phyloP scores from a whole-genome alignment of 352 stramenopile species.

The Pythium utonaiense region DNA sequence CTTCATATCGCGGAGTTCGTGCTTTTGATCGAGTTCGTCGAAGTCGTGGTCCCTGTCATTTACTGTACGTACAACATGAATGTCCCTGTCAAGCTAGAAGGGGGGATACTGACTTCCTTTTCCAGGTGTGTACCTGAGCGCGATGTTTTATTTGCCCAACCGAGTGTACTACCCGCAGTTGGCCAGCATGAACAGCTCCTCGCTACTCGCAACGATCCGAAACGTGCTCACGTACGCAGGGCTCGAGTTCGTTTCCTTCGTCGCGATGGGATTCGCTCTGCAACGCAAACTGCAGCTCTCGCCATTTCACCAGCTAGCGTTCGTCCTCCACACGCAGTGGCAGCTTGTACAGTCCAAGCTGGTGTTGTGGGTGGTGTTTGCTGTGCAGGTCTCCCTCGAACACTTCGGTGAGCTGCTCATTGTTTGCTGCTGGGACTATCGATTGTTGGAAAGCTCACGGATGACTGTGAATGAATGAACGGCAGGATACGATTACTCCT shows the following conservation, averaged over 20 bases:
- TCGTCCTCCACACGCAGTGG: background rate
- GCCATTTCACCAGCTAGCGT: background rate
- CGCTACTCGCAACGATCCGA: background rate
- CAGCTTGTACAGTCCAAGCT: background rate
- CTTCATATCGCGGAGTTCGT: slow-evolving; percentile 21
- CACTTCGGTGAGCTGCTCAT: background rate
- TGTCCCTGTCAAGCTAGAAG: no score
- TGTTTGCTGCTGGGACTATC: no score
- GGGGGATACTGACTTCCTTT: background rate
- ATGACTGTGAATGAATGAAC: no score
- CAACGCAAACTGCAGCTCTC: slow-evolving; percentile 5
- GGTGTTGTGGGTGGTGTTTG: background rate
- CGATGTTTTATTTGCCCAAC: slow-evolving; percentile 6
- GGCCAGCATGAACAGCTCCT: no score
- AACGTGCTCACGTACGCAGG: background rate
- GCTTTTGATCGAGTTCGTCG: slow-evolving; percentile 22
- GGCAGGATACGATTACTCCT: background rate
- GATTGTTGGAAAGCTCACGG: background rate
- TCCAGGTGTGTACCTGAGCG: slow-evolving; percentile 4
- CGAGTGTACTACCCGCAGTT: background rate
- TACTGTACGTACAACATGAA: slow-evolving; percentile 22
- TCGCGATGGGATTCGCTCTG: background rate
- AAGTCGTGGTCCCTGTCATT: slow-evolving; percentile 24
- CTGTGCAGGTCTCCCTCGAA: background rate
- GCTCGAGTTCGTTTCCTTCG: slow-evolving; percentile 3